Evolutionary conservation across 345 rosid species (phyloP), one percentile per base, ranked within the genome.

Genomic region (Camelina sativa): DNA sequence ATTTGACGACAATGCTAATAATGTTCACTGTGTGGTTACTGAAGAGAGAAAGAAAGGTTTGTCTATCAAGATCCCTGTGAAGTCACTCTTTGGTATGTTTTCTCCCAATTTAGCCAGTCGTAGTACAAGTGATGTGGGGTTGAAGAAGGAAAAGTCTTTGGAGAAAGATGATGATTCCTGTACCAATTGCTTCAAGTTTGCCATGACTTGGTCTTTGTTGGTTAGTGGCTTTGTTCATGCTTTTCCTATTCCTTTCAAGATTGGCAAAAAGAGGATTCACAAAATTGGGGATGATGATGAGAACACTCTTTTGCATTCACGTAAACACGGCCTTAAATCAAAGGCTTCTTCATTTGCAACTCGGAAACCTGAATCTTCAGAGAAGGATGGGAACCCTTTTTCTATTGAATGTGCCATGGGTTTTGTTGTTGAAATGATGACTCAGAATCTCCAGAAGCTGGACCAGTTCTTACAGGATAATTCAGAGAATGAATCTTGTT

Each of bases 141-240:
- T n/a, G 72, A 73, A 28, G 73, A 81, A 82, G 75, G 84, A 70
- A 17, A 75, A 77, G 77, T 79, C 62, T 63, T 35, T 38, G 60
- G 82, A 81, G 52, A 81, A 76, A 67, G 86, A 82, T 22, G 89
- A 71, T 62, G 89, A 71, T 62, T 84, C 96, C 77, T 88, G 97
- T 69, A 43, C 75, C 0, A 88, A 86, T 60, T 92, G 97, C 78
- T 84, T 88, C 76, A 88, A 86, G 75, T 91, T 91, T 85, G 89
- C 93, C 0, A 83, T 86, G 72, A 83, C 89, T 64, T 89, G 89
- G 89, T 85, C 97, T 7, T 68, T 89, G 84, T 77, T 89, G 86
- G 85, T 89, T 23, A 86, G 84, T 80, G 87, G 88, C 61, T 84
- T 92, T 67, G 85, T 82, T 58, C 89, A 89, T 81, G 86, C 93